Base-by-base conservation (phyloP, 345 rosid species). In the Linum lewisii region DNA sequence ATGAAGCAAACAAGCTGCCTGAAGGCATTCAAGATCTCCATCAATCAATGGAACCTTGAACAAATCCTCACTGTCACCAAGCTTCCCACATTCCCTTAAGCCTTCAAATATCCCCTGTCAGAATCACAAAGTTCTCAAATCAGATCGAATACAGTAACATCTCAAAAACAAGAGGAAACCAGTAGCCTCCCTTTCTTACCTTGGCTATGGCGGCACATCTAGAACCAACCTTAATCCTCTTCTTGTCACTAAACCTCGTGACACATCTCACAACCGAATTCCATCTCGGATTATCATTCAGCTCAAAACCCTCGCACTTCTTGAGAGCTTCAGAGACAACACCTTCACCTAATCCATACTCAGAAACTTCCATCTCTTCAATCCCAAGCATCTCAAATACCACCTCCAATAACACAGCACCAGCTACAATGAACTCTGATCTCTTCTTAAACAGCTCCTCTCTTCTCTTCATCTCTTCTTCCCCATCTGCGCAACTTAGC, bases 1-100 rank as follows among this genome's bases (percentile, higher is more conserved):
- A 70, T 87, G 95, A 67, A 87, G 86, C 71, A 82, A 76, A 66
- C 90, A 87, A 15, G 95, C 86, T 71, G 84, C 95, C 72, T 82
- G 79, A 26, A 87, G 83, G 64, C 78, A 81, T 69, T 84, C 90
- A 62, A 82, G 76, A 74, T 81, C 79, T 66, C 79, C 84, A 50
- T 68, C 77, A 29, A 69, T 80, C 60, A 82, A 67, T 51, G 62
- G 47, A 64, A 62, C 47, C 5, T 38, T 49, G 59, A 73, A 56
- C 25, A 67, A 66, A 65, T 36, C 53, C 59, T 71, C 76, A 65
- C 62, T 21, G 21, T 57, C 49, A 36, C 44, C 66, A 60, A 68
- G 68, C 67, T 69, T 73, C 19, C 64, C 57, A 66, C 78, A 81
- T 66, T 77, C 66, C 70, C 71, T 79, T 60, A 84, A 67, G 67